phyloP scores from a whole-genome alignment of 2,329 filamentous ascomycete species.

The Tolypocladium paradoxum region DNA sequence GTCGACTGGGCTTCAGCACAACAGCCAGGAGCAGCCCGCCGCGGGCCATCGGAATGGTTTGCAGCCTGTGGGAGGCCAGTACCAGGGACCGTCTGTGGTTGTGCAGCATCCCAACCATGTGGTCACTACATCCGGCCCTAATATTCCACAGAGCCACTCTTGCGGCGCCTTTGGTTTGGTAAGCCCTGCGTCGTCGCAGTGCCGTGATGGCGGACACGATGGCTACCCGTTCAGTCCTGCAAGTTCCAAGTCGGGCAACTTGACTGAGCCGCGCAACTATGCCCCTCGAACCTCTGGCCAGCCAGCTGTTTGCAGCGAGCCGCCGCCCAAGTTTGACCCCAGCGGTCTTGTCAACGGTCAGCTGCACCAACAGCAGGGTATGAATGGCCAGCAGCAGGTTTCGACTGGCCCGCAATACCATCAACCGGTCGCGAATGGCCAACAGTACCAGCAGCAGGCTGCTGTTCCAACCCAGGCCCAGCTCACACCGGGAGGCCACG shows the following conservation, averaged over 20 bases:
- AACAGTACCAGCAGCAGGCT: not conserved
- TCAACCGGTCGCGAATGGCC: not conserved
- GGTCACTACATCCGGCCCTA: not conserved
- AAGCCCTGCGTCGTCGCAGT: conserved; percentile 1
- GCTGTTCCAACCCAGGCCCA: not conserved
- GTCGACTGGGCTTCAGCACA: not conserved
- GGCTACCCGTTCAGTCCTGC: conserved; percentile 5
- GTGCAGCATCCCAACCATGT: not conserved
- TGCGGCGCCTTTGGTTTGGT: conserved; percentile 2
- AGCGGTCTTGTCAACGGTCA: not conserved
- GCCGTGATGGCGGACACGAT: not conserved
- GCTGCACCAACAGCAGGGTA: not conserved
- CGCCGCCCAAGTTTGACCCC: conserved; percentile 28
- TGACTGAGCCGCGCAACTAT: conserved; percentile 32
- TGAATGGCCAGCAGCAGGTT: not conserved
- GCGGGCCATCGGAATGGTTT: not conserved
- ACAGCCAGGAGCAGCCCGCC: not conserved
- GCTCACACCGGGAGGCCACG: not conserved
- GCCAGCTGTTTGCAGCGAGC: conserved; percentile 11
- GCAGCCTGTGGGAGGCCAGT: not conserved
- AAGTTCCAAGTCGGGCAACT: conserved; percentile 6
- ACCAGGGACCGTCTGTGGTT: not conserved
- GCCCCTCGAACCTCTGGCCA: conserved; percentile 22
- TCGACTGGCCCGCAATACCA: not conserved
- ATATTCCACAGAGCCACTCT: conserved; percentile 8